A percentile compares a stretch with the other conserved stretches of the same genome.
These are phyloP conservation scores for Aspergillus fumigatiaffinis DNA, from an alignment of 2,329 filamentous ascomycete genomes.

Conservation along the genomic window DNA sequence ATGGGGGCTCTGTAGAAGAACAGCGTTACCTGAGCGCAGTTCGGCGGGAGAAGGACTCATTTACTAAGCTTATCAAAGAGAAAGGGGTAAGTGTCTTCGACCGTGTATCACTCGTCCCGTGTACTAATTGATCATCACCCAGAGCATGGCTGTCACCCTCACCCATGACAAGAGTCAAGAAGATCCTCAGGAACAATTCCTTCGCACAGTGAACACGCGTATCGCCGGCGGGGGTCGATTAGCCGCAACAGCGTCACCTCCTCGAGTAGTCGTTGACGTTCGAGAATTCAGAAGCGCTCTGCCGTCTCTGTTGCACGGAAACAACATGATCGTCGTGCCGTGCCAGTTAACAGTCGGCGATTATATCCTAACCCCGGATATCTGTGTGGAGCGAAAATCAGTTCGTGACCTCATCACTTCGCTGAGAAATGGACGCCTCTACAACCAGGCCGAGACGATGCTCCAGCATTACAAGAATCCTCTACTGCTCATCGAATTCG, in stretches of 20 bases:
- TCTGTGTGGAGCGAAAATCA: constrained; percentile 93
- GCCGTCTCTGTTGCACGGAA: constrained; percentile 84
- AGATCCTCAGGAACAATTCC: constrained; percentile 85
- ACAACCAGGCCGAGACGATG: constrained; percentile 91
- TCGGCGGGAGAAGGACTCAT: constrained; percentile 92
- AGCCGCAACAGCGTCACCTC: constrained; percentile 77
- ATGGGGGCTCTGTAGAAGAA: constrained; percentile 90
- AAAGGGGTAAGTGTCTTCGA: constrained; percentile 57
- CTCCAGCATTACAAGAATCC: constrained; percentile 84
- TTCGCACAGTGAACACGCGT: constrained; percentile 92
- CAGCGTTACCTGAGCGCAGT: constrained; percentile 87
- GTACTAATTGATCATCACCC: constrained; percentile 11
- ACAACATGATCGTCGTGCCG: constrained; percentile 81
- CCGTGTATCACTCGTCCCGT: neutral
- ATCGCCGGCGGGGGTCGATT: constrained; percentile 91
- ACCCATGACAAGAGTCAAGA: constrained; percentile 68
- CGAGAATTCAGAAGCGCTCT: constrained; percentile 93
- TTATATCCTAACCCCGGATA: constrained; percentile 85
- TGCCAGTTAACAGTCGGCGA: constrained; percentile 96
- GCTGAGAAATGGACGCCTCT: constrained; percentile 86
- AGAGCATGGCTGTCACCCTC: constrained; percentile 83
- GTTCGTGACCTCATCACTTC: constrained; percentile 87
- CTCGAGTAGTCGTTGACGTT: constrained; percentile 89
- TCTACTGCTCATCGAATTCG: constrained; percentile 95
- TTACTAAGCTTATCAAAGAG: constrained; percentile 91